Evolutionary conservation across 83 land plant species (phyloP).

Genomic region (Picea abies): DNA sequence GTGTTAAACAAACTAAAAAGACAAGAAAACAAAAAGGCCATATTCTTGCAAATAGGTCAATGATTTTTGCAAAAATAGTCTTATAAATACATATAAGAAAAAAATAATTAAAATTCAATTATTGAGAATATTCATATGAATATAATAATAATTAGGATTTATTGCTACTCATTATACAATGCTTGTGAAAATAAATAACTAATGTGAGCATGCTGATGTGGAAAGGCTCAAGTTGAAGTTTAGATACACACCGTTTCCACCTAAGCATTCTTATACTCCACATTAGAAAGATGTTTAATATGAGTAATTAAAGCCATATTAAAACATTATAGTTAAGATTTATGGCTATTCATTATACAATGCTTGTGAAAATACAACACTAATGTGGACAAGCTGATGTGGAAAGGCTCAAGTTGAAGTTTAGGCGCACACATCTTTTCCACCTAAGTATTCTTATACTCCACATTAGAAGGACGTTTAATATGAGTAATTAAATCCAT

Average conservation of each 20-base stretch:
- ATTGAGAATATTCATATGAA: neutral
- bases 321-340: neutral
- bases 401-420: neutral
- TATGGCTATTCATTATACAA: neutral
- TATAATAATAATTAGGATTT: too few species aligned
- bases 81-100: neutral
- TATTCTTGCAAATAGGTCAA: neutral
- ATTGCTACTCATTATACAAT: neutral
- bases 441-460: conserved; percentile 93
- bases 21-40: neutral
- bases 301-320: conserved; percentile 77
- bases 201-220: too few species aligned
- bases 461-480: conserved; percentile 82
- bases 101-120: neutral
- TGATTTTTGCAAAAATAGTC: neutral
- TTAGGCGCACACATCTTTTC: conserved; percentile 64
- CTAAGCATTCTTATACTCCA: conserved; percentile 94
- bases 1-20: neutral
- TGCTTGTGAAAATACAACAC: neutral
- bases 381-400: too few species aligned
- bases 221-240: neutral
- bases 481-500: conserved; percentile 82
- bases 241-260: conserved; percentile 78
- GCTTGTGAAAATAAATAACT: neutral
- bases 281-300: conserved; percentile 34